These are phyloP conservation scores for Verbascum thapsus DNA, from an alignment of 257 asterid genomes.

Conservation along the genomic window DNA sequence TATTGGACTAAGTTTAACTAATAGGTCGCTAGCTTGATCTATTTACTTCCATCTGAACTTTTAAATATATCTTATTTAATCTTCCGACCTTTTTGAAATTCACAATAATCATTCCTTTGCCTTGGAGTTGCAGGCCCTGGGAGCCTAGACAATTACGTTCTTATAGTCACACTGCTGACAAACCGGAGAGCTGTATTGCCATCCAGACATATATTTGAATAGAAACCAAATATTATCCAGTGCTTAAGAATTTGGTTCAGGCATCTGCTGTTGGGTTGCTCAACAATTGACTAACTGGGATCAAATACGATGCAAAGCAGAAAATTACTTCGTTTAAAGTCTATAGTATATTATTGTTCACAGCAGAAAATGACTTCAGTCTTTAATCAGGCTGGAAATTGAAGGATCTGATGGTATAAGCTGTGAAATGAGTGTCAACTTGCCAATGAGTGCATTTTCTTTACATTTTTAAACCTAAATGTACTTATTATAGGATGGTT, in stretches of 20 bases:
- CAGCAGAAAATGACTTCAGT: too few relatives aligned
- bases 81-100: constrained; percentile 1
- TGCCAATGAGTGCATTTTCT: too few relatives aligned
- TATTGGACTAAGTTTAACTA: too few relatives aligned
- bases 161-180: neutral
- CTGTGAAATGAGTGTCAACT: too few relatives aligned
- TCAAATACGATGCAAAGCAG: neutral
- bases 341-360: neutral
- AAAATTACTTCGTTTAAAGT: neutral
- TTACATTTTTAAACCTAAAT: too few relatives aligned
- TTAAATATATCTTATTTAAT: neutral
- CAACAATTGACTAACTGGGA: neutral
- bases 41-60: neutral
- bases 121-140: neutral
- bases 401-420: too few relatives aligned
- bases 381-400: too few relatives aligned
- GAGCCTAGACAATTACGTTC: neutral
- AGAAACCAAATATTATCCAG: constrained; percentile 10
- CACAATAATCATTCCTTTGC: too few relatives aligned
- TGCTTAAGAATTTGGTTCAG: neutral
- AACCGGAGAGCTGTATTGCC: neutral
- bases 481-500: too few relatives aligned
- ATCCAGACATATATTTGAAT: neutral
- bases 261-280: neutral
- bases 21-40: neutral